phyloP scores from a whole-genome alignment of 2,329 filamentous ascomycete genomes.

The Epichloe amarillans region DNA sequence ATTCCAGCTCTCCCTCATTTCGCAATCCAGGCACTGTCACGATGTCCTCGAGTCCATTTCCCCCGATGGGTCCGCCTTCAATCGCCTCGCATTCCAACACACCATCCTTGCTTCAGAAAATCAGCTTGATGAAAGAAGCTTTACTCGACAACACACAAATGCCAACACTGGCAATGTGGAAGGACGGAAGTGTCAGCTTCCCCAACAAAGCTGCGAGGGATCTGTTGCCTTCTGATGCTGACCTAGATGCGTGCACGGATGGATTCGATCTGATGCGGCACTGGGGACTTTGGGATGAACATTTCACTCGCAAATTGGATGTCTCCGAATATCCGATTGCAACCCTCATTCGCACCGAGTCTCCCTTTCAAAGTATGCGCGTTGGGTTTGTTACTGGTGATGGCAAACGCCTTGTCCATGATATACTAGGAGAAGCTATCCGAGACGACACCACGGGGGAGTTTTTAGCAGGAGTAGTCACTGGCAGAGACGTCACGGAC shows the following conservation, averaged over 20 bases:
- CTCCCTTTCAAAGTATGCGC: constrained; percentile 43
- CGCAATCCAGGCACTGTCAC: constrained; percentile 38
- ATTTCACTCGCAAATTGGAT: constrained; percentile 46
- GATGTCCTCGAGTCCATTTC: constrained; percentile 49
- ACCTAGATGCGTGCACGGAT: constrained; percentile 27
- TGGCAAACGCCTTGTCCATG: constrained; percentile 43
- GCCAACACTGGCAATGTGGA: constrained; percentile 70
- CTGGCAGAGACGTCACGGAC: constrained; percentile 58
- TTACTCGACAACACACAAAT: constrained; percentile 62
- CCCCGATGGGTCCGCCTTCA: constrained; percentile 49
- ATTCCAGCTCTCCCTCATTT: constrained; percentile 32
- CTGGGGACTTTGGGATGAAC: constrained; percentile 51
- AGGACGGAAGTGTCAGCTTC: constrained; percentile 59
- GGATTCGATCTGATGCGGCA: constrained; percentile 43
- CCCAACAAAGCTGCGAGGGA: constrained; percentile 53
- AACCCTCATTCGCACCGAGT: constrained; percentile 46
- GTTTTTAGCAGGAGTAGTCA: constrained; percentile 59
- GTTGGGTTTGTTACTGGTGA: constrained; percentile 48
- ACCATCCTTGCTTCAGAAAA: constrained; percentile 58
- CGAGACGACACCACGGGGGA: constrained; percentile 56
- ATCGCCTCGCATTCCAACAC: constrained; percentile 39
- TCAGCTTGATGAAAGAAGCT: constrained; percentile 63
- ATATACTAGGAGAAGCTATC: constrained; percentile 54
- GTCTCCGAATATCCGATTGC: constrained; percentile 54
- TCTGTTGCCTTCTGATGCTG: constrained; percentile 32